These are phyloP conservation scores for Retiboletus fuscus DNA, from an alignment of 1,284 basidiomycete genomes.

Conservation along the genomic window DNA sequence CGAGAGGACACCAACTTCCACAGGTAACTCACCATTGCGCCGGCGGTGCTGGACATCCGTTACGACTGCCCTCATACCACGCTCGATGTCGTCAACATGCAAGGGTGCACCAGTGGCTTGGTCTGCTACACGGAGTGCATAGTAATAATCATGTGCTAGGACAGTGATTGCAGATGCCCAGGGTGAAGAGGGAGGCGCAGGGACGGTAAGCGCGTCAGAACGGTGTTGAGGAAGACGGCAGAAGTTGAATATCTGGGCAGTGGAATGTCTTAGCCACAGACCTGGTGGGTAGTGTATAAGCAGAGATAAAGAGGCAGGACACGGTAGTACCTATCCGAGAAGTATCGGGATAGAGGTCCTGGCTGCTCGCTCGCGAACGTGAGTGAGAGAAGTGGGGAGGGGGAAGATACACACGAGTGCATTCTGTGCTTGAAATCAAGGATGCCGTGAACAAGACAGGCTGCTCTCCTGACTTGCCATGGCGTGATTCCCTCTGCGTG, in stretches of 20 bases:
- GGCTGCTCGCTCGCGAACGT: conserved; percentile 50
- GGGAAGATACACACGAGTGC: conserved; percentile 61
- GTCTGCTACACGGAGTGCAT: conserved; percentile 74
- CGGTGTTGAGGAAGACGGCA: conserved; percentile 75
- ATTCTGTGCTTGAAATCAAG: conserved; percentile 84
- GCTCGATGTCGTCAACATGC: conserved; percentile 71
- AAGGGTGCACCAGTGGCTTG: conserved; percentile 48
- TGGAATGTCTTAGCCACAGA: conserved; percentile 71
- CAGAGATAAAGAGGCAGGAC: background rate
- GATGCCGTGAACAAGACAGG: conserved; percentile 84
- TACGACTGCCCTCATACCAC: conserved; percentile 73
- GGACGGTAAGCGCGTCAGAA: conserved; percentile 71
- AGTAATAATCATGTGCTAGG: conserved; percentile 85
- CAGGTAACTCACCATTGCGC: conserved; percentile 64
- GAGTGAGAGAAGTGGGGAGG: conserved; percentile 12
- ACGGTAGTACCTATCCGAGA: conserved; percentile 62
- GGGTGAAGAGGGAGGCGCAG: conserved; percentile 60
- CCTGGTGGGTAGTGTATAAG: conserved; percentile 53
- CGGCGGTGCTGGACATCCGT: conserved; percentile 73
- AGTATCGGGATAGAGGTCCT: conserved; percentile 67
- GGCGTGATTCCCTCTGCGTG: conserved; percentile 66
- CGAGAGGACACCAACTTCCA: conserved; percentile 80
- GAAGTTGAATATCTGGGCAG: conserved; percentile 79
- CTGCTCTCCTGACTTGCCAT: conserved; percentile 90
- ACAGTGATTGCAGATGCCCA: conserved; percentile 68